Evolutionary conservation across 2,329 filamentous ascomycete species (phyloP).

Genomic region (Phaeosphaeria sp.): DNA sequence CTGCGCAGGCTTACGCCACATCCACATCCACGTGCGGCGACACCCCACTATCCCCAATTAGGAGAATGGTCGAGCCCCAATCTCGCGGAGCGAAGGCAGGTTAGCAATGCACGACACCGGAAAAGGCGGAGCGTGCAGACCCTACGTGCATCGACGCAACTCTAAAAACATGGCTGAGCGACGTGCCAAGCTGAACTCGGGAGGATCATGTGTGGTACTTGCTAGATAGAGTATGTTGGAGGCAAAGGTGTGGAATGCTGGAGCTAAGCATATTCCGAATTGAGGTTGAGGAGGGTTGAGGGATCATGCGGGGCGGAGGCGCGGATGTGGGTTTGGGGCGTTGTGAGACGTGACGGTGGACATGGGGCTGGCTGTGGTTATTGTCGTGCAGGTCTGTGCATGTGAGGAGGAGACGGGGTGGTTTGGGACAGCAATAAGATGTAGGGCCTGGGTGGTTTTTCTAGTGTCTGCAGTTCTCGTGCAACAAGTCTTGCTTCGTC

Average conservation of each 20-base stretch:
- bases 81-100: background rate
- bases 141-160: background rate
- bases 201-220: conserved; percentile 6
- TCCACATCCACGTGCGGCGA: background rate
- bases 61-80: conserved; percentile 4
- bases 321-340: background rate
- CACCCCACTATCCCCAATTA: conserved; percentile 2
- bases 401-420: too few relatives aligned
- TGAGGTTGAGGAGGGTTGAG: background rate
- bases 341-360: background rate
- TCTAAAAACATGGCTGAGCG: background rate
- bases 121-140: background rate
- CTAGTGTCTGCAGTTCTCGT: too few relatives aligned
- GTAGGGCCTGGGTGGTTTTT: too few relatives aligned
- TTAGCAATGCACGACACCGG: conserved; percentile 1
- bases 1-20: background rate
- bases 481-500: too few relatives aligned
- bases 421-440: too few relatives aligned
- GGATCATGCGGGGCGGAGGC: background rate
- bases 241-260: conserved; percentile 25
- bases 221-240: conserved; percentile 17
- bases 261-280: conserved; percentile 15
- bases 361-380: background rate
- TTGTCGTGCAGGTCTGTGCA: too few relatives aligned
- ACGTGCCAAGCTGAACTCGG: background rate